Conservation (phyloP, 2,329 filamentous ascomycete genomes). For the Annulohypoxylon truncatum region DNA sequence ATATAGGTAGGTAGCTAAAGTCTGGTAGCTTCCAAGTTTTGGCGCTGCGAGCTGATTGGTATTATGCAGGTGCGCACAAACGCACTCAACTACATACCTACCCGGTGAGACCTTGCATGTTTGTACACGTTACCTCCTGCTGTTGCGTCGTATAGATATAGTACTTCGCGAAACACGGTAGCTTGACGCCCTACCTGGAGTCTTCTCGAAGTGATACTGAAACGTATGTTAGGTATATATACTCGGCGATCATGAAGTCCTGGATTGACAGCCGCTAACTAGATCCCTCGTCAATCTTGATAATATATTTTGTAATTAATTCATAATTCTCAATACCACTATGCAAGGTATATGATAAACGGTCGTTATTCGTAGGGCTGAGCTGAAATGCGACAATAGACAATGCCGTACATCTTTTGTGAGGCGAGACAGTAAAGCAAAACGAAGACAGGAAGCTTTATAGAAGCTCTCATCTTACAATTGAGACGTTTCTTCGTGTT, state of each 20-base stretch:
- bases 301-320: conserved; percentile 39
- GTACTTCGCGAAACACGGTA: conserved; percentile 12
- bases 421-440: not conserved
- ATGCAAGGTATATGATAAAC: conserved; percentile 34
- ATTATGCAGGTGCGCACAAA: conserved; percentile 18
- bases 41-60: conserved; percentile 21
- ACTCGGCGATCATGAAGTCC: conserved; percentile 8
- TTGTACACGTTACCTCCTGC: conserved; percentile 20
- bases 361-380: conserved; percentile 37
- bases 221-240: conserved; percentile 10
- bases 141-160: conserved; percentile 22
- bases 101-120: conserved; percentile 14
- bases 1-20: not conserved
- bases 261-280: conserved; percentile 19
- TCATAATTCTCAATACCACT: conserved; percentile 37
- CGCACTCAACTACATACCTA: conserved; percentile 4
- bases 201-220: conserved; percentile 22
- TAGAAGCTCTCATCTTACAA: conserved; percentile 10
- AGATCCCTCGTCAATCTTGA: conserved; percentile 36
- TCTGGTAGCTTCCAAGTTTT: conserved; percentile 13
- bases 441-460: not conserved
- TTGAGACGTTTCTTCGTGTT: conserved; percentile 1
- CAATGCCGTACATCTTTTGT: conserved; percentile 15
- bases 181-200: conserved; percentile 2
- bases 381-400: conserved; percentile 41